Conservation (phyloP, 768 basidiomycete genomes). For the Termitomyces bulborhizus region DNA sequence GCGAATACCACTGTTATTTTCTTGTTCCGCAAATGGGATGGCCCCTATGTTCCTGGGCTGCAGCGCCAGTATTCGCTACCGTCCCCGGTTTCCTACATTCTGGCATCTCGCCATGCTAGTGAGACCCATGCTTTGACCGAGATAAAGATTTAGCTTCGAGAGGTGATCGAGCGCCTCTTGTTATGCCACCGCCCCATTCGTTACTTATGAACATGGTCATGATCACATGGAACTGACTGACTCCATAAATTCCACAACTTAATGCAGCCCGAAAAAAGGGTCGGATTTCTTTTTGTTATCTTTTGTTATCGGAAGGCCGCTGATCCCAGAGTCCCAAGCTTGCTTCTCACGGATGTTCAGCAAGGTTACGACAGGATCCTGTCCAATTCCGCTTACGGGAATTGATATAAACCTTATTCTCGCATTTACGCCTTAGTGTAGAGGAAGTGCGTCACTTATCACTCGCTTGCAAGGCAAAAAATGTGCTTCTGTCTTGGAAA, state of each 20-base stretch:
- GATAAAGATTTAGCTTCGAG: constrained; percentile 4
- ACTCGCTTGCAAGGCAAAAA: neutral
- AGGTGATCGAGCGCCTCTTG: constrained; percentile 2
- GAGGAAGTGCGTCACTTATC: neutral
- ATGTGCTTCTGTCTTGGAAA: neutral
- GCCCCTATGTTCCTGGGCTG: neutral
- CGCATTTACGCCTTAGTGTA: neutral
- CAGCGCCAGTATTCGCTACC: constrained; percentile 3
- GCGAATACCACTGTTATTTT: neutral
- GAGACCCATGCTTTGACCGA: neutral
- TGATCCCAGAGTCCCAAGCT: neutral
- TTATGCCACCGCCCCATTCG: constrained; percentile 1
- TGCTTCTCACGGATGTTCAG: constrained; percentile 7
- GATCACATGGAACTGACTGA: constrained; percentile 9
- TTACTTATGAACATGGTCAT: neutral
- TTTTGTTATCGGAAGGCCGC: neutral
- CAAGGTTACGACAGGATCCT: constrained; percentile 1
- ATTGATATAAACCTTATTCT: neutral
- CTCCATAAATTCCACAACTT: neutral
- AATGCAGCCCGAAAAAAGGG: neutral
- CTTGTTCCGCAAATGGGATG: neutral
- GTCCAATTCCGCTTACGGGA: neutral
- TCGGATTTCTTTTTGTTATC: neutral
- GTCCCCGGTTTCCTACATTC: neutral
- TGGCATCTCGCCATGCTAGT: neutral